Percentiles rank a stretch among this genome's conserved stretches.
These are phyloP conservation scores for Plasmodium blacklocki DNA, from an alignment of 169 alveolate genomes.

Conservation along the genomic window DNA sequence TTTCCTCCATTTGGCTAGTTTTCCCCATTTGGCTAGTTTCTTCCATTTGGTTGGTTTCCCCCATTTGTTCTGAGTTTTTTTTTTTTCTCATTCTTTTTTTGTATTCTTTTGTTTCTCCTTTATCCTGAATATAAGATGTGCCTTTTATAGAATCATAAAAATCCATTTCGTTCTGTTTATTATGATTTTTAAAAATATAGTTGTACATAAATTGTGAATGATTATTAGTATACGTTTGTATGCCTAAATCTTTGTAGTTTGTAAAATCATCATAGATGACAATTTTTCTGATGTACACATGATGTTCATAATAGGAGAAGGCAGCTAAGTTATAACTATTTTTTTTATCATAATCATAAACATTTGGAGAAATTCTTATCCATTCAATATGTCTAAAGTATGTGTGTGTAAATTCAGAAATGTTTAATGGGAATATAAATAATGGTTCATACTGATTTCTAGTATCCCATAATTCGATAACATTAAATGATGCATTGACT, in stretches of 20 bases:
- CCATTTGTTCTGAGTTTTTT: background rate
- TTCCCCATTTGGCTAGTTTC: too few species aligned
- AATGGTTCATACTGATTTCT: constrained; percentile 81
- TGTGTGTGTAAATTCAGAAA: constrained; percentile 77
- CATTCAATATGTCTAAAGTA: constrained; percentile 82
- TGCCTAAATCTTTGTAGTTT: constrained; percentile 53
- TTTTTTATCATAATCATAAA: background rate
- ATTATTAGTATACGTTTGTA: constrained; percentile 32
- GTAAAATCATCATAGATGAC: constrained; percentile 55
- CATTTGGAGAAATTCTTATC: constrained; percentile 41
- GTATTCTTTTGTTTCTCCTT: background rate
- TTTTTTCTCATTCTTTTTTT: background rate
- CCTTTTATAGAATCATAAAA: background rate
- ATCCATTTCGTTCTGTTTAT: background rate
- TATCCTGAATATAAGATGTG: background rate
- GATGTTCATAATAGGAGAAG: constrained; percentile 51
- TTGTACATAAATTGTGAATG: constrained; percentile 9
- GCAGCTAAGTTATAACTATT: constrained; percentile 24
- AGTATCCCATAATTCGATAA: constrained; percentile 83
- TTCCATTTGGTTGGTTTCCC: too few species aligned
- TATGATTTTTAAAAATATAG: background rate
- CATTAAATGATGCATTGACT: constrained; percentile 77
- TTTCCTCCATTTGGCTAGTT: too few species aligned
- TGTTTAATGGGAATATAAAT: constrained; percentile 82
- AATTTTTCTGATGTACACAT: constrained; percentile 38